Evolutionary conservation across 2,329 filamentous ascomycete genomes (phyloP).

Genomic region (Aspergillus phoenicis): DNA sequence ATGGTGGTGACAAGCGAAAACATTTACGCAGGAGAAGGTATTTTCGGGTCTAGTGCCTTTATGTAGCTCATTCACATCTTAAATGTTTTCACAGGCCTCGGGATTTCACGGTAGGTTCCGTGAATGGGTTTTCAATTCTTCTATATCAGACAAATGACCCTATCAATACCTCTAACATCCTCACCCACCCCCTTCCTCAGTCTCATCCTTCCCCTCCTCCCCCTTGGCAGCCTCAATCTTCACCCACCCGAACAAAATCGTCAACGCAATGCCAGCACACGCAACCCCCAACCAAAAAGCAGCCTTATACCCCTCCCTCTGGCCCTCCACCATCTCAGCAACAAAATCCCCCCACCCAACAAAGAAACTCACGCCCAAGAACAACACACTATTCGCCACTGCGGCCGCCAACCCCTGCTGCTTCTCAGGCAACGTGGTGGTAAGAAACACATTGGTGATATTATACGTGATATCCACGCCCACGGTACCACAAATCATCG

Average conservation of each 20-base stretch:
- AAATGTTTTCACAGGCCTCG: too few relatives aligned
- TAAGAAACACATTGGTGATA: slow-evolving; percentile 77
- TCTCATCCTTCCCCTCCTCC: slow-evolving; percentile 60
- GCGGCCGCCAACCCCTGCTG: slow-evolving; percentile 73
- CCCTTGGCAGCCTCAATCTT: slow-evolving; percentile 59
- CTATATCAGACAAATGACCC: too few relatives aligned
- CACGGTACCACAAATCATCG: slow-evolving; percentile 64
- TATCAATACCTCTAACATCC: too few relatives aligned
- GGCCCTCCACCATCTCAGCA: slow-evolving; percentile 49
- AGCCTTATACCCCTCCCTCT: slow-evolving; percentile 61
- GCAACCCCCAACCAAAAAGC: slow-evolving; percentile 67
- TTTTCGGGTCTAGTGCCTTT: too few relatives aligned
- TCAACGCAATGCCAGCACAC: slow-evolving; percentile 54
- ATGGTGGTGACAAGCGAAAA: too few relatives aligned
- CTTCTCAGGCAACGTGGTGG: slow-evolving; percentile 66
- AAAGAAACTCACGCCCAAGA: slow-evolving; percentile 72
- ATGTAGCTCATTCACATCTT: too few relatives aligned
- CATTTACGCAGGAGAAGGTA: too few relatives aligned
- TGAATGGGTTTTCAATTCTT: too few relatives aligned
- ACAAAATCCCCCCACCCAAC: slow-evolving; percentile 70
- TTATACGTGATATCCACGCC: slow-evolving; percentile 77
- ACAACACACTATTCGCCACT: slow-evolving; percentile 69
- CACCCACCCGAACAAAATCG: slow-evolving; percentile 57
- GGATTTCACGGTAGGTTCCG: too few relatives aligned
- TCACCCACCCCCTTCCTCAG: not conserved